Conservation (phyloP, 1,284 basidiomycete genomes). For the Pholiota adiposa region DNA sequence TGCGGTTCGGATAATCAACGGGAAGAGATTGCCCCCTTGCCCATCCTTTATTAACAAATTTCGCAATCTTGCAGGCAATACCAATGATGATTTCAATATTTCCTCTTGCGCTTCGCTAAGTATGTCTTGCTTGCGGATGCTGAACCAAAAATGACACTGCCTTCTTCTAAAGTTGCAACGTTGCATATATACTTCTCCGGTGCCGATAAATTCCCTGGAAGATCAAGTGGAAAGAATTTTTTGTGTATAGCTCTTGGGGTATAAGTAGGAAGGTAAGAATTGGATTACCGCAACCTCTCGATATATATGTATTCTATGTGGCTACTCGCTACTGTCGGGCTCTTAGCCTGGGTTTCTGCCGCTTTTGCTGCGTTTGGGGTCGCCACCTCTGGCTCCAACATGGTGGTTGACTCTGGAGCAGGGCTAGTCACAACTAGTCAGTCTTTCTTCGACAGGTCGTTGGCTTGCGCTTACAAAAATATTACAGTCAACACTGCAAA, state of each 20-base stretch:
- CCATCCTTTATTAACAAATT: neutral
- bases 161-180: neutral
- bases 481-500: constrained; percentile 43
- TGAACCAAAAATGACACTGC: neutral
- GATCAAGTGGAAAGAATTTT: neutral
- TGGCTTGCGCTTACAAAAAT: neutral
- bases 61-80: neutral
- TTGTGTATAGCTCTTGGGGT: neutral
- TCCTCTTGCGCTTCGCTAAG: neutral
- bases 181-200: neutral
- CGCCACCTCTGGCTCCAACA: constrained; percentile 42
- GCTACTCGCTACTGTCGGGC: neutral
- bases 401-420: constrained; percentile 48
- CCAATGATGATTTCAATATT: neutral
- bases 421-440: constrained; percentile 50
- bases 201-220: neutral
- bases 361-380: constrained; percentile 49
- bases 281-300: neutral
- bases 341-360: constrained; percentile 26
- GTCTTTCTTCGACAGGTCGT: constrained; percentile 17
- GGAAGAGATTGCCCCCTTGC: neutral
- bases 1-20: neutral
- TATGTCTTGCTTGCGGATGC: neutral
- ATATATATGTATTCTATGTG: neutral
- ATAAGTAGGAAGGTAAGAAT: neutral